Evolutionary conservation across 1,139 yeast species (phyloP).

Genomic region (Diutina pseudorugosa): DNA sequence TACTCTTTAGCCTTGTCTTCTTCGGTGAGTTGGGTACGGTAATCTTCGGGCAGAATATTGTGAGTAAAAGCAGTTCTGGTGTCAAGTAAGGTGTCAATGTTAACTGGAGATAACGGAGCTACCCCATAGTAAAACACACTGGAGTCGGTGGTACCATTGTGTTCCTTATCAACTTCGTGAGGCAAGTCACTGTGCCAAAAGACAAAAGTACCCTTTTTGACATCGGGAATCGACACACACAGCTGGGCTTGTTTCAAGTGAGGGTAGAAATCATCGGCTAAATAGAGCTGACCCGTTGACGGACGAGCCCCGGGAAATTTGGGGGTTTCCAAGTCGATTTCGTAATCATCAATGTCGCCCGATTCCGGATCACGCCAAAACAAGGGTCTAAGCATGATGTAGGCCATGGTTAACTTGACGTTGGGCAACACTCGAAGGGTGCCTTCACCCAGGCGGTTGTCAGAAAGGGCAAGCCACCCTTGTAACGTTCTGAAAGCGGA

Average conservation of each 20-base stretch:
- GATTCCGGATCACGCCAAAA: conserved; percentile 18
- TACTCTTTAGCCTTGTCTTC: conserved; percentile 1
- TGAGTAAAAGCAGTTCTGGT: not conserved
- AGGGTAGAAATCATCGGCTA: conserved; percentile 14
- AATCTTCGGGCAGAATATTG: not conserved
- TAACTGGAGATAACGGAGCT: conserved; percentile 12
- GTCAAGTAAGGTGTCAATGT: conserved; percentile 1
- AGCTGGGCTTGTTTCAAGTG: conserved; percentile 16
- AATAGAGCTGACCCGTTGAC: conserved; percentile 18
- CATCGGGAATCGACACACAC: conserved; percentile 21
- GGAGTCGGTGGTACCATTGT: conserved; percentile 25
- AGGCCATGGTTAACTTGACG: conserved; percentile 25
- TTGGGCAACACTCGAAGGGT: conserved; percentile 29
- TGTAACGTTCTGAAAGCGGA: conserved; percentile 33
- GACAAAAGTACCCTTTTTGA: conserved; percentile 29
- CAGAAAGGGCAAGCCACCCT: conserved; percentile 35
- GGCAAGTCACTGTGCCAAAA: conserved; percentile 39
- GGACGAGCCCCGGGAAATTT: conserved; percentile 18
- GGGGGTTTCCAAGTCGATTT: conserved; percentile 13
- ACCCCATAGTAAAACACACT: conserved; percentile 24
- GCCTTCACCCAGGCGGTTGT: conserved; percentile 29
- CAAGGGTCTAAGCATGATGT: conserved; percentile 32
- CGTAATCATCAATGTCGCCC: conserved; percentile 12
- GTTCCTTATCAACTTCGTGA: conserved; percentile 35
- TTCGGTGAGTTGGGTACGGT: not conserved